These are phyloP conservation scores for Penicillium subrubescens DNA, from an alignment of 495 filamentous ascomycete genomes.

Conservation along the genomic window DNA sequence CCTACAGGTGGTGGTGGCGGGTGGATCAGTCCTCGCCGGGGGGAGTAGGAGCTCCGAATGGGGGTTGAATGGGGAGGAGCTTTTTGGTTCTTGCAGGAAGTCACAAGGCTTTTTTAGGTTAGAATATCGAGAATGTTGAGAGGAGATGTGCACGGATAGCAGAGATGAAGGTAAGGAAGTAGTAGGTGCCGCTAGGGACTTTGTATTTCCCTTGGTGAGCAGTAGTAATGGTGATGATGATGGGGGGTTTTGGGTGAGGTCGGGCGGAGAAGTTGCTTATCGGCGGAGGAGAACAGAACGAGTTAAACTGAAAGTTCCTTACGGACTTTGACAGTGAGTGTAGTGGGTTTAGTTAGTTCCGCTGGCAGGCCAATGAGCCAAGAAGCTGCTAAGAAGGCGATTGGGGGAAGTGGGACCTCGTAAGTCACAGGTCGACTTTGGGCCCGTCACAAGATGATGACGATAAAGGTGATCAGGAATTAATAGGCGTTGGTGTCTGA, in stretches of 20 bases:
- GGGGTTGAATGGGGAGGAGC: background rate
- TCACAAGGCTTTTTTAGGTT: background rate
- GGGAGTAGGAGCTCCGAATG: slow-evolving; percentile 1
- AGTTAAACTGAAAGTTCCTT: background rate
- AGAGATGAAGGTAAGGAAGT: background rate
- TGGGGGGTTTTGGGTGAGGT: background rate
- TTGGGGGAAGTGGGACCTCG: slow-evolving; percentile 4
- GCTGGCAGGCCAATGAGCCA: background rate
- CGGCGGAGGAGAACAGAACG: background rate
- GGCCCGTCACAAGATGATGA: slow-evolving; percentile 4
- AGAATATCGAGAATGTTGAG: background rate
- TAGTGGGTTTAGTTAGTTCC: background rate
- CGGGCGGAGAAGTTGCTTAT: slow-evolving; percentile 10
- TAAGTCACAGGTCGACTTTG: background rate
- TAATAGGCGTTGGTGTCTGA: background rate
- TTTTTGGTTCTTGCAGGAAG: background rate
- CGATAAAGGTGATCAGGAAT: background rate
- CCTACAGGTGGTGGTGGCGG: slow-evolving; percentile 24
- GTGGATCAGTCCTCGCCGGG: slow-evolving; percentile 8
- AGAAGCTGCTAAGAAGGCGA: background rate
- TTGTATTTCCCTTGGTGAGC: background rate
- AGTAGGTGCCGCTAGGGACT: background rate
- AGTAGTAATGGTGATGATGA: background rate
- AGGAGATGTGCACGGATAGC: background rate
- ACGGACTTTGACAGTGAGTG: background rate